Evolutionary conservation across 2,329 filamentous ascomycete species (phyloP).

Genomic region (Xylariaceae sp.): DNA sequence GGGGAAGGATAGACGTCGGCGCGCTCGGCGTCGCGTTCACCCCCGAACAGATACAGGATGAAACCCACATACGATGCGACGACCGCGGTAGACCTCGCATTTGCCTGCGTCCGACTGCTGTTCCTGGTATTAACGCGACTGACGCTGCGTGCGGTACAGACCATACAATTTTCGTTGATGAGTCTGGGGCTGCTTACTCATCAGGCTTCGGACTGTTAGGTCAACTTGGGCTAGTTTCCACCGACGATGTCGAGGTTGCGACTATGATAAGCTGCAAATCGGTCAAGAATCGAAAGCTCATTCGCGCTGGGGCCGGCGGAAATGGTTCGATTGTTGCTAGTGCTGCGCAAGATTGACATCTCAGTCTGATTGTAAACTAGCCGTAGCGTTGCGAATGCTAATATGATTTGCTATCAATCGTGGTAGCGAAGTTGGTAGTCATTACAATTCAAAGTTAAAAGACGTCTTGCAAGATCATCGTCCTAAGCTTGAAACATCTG

Average conservation of each 20-base stretch:
- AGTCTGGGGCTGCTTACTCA: slow-evolving; percentile 56
- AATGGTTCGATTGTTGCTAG: slow-evolving; percentile 43
- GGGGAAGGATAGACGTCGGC: slow-evolving; percentile 39
- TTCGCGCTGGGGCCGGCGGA: slow-evolving; percentile 62
- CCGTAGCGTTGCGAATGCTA: too few species aligned
- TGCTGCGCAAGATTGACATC: too few species aligned
- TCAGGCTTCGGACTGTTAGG: slow-evolving; percentile 69
- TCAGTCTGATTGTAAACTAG: too few species aligned
- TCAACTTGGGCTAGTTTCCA: slow-evolving; percentile 63
- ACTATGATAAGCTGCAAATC: slow-evolving; percentile 65
- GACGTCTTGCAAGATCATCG: too few species aligned
- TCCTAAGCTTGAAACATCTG: too few species aligned
- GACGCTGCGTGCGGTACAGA: slow-evolving; percentile 57
- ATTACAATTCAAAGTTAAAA: too few species aligned
- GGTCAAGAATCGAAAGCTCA: slow-evolving; percentile 56
- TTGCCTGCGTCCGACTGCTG: slow-evolving; percentile 54
- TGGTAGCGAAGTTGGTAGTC: too few species aligned
- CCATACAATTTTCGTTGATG: slow-evolving; percentile 61
- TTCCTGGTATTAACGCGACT: slow-evolving; percentile 47
- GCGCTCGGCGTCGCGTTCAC: slow-evolving; percentile 45
- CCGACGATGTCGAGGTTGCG: slow-evolving; percentile 60
- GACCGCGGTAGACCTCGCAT: slow-evolving; percentile 58
- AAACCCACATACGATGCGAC: slow-evolving; percentile 52
- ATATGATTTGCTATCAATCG: too few species aligned
- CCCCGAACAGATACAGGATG: slow-evolving; percentile 45